Percentiles rank a stretch among this genome's conserved stretches.
phyloP scores from a whole-genome alignment of 2,329 filamentous ascomycete genomes.

The Ophiocordyceps camponoti-saundersi region DNA sequence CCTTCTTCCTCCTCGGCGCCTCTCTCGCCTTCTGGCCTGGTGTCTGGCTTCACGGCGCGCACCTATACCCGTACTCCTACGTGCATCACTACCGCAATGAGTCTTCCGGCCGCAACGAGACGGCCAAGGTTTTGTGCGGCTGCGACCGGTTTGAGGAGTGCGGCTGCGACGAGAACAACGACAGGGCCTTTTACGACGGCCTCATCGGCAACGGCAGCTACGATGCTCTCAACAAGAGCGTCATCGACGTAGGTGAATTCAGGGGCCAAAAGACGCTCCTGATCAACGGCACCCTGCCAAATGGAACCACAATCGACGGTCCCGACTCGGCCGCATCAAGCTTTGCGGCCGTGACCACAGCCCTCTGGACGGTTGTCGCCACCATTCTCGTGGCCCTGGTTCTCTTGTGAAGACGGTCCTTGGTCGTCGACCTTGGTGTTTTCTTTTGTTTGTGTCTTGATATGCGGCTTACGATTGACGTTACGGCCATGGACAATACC shows the following conservation, averaged over 20 bases:
- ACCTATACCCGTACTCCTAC: conserved; percentile 34
- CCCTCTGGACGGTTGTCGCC: conserved; percentile 32
- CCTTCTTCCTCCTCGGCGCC: conserved; percentile 31
- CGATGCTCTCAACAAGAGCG: conserved; percentile 36
- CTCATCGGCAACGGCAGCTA: conserved; percentile 52
- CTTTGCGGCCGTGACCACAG: conserved; percentile 19
- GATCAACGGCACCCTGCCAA: conserved; percentile 60
- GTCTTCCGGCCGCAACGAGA: conserved; percentile 23
- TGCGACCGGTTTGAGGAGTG: conserved; percentile 34
- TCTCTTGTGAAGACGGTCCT: conserved; percentile 11
- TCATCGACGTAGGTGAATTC: conserved; percentile 39
- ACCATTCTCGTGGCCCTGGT: conserved; percentile 24
- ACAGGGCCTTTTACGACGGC: conserved; percentile 39
- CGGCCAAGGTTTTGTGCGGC: conserved; percentile 24
- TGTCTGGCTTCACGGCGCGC: conserved; percentile 45
- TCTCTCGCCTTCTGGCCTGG: conserved; percentile 45
- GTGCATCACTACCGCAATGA: conserved; percentile 30
- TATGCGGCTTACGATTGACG: not conserved
- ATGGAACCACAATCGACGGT: conserved; percentile 36
- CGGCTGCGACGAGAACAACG: conserved; percentile 51
- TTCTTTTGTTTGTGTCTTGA: not conserved
- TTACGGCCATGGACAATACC: not conserved
- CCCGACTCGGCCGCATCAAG: conserved; percentile 11
- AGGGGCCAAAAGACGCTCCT: conserved; percentile 36
- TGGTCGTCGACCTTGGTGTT: too few relatives aligned